Conservation (phyloP, 257 asterid genomes). For the Cynanchum wilfordii region DNA sequence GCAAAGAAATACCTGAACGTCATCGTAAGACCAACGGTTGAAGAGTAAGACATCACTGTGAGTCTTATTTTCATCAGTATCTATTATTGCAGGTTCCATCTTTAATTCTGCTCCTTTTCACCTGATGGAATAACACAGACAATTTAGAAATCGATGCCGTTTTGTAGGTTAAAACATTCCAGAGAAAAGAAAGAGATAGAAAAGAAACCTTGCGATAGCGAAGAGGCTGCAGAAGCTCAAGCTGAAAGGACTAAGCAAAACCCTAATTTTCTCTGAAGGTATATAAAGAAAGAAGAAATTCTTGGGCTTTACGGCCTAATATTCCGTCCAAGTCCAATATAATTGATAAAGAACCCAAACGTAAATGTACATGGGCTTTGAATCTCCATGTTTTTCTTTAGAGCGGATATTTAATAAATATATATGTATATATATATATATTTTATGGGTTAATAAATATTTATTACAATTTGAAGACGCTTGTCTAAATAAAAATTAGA, state of each 20-base stretch:
- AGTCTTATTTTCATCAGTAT: constrained; percentile 26
- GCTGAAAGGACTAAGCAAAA: background rate
- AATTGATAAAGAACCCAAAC: background rate
- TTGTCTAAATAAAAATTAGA: no score
- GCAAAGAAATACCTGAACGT: constrained; percentile 40
- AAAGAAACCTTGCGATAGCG: background rate
- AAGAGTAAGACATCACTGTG: constrained; percentile 49
- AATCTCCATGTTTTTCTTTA: no score
- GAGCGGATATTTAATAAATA: no score
- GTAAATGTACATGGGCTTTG: background rate
- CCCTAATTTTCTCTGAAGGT: background rate
- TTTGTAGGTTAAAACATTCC: background rate
- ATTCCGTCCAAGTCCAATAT: background rate
- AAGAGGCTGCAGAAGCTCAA: background rate
- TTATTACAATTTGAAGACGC: no score
- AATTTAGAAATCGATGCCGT: background rate
- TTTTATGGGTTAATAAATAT: no score
- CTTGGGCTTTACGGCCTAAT: background rate
- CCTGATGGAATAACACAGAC: background rate
- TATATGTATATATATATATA: no score
- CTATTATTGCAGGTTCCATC: constrained; percentile 33
- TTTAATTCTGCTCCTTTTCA: constrained; percentile 18
- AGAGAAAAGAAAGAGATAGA: background rate
- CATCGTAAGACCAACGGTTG: constrained; percentile 67
- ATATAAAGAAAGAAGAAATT: background rate